Base-by-base conservation (phyloP, 805 yeast genomes). In the Kodamaea kakaduensis region DNA sequence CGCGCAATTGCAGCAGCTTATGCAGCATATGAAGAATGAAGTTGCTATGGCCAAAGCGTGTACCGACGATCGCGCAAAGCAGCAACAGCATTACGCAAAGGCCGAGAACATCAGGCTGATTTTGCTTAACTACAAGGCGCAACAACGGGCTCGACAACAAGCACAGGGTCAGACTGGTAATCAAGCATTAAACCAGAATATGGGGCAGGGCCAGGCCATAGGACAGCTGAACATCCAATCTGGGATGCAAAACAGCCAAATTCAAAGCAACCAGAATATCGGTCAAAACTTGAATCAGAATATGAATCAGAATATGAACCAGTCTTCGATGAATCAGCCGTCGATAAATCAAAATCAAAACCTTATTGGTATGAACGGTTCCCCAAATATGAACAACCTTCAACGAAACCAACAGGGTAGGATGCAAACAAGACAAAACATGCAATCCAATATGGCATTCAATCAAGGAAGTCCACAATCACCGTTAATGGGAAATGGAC, bases 41-140 rank as follows among this genome's bases (percentile, higher is more conserved):
- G 69, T 77, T 20, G 76, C 75, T 15, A 72, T 74, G 46, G 88
- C 87, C 1, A 76, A 74, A 46, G 71, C 71, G 12, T 71, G 80
- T 0, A 85, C 86, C 3, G 67, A 67, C 21, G 75, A 71, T 17
- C 70, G 80, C 0, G 77, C 73, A 0, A 76, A 67, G 39, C 87
- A 86, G 13, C 73, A 75, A 46, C 79, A 77, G 42, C 81, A 81
- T 46, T 58, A 75, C 46, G 67, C 67, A 41, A 76, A 74, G 42
- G 87, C 86, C 3, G 78, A 81, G 28, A 72, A 71, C 36, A 77
- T 82, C 43, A 80, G 77, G 52, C 74, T 73, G 29, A 65, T 81
- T 21, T 64, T 82, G 49, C 61, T 78, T 33, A 74, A 72, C 37
- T 77, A 73, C 47, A 75, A 71, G 41, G 67, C 65, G 8, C 76